These are phyloP conservation scores for Yamadazyma blattariae DNA, from an alignment of 1,139 yeast species.

Conservation along the genomic window DNA sequence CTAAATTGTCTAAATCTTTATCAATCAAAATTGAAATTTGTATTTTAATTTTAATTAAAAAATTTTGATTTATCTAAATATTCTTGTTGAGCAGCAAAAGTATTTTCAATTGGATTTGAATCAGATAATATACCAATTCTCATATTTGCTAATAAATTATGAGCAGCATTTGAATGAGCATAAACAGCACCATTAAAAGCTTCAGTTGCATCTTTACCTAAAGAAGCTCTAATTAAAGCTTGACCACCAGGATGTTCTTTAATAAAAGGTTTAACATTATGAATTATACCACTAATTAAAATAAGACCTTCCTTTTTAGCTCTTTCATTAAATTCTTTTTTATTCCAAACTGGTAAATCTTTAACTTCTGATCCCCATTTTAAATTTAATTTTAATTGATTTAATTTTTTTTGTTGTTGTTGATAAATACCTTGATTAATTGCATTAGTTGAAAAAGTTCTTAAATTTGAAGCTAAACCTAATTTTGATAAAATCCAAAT, in stretches of 20 bases:
- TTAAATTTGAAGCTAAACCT: slow-evolving; percentile 88
- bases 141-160: slow-evolving; percentile 91
- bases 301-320: slow-evolving; percentile 61
- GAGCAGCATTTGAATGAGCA: slow-evolving; percentile 96
- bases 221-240: slow-evolving; percentile 78
- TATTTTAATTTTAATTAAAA: slow-evolving; percentile 5
- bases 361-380: slow-evolving; percentile 92
- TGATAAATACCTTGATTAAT: slow-evolving; percentile 95
- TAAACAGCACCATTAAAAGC: slow-evolving; percentile 98
- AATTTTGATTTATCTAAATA: slow-evolving; percentile 36
- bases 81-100: slow-evolving; percentile 52
- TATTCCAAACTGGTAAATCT: slow-evolving; percentile 88
- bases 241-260: slow-evolving; percentile 98
- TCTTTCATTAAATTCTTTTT: slow-evolving; percentile 71
- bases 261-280: slow-evolving; percentile 80
- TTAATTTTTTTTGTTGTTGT: slow-evolving; percentile 95
- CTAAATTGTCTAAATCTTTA: no score
- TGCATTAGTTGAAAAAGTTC: slow-evolving; percentile 91
- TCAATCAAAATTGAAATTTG: no score
- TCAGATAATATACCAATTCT: slow-evolving; percentile 90
- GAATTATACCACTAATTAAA: slow-evolving; percentile 91
- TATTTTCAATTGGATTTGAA: slow-evolving; percentile 50
- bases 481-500: slow-evolving; percentile 71
- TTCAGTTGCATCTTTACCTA: slow-evolving; percentile 95
- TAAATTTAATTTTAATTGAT: slow-evolving; percentile 70